Percentiles rank a stretch among this genome's conserved stretches.
phyloP scores from a whole-genome alignment of 2,329 filamentous ascomycete genomes.

The Macroventuria anomochaeta region DNA sequence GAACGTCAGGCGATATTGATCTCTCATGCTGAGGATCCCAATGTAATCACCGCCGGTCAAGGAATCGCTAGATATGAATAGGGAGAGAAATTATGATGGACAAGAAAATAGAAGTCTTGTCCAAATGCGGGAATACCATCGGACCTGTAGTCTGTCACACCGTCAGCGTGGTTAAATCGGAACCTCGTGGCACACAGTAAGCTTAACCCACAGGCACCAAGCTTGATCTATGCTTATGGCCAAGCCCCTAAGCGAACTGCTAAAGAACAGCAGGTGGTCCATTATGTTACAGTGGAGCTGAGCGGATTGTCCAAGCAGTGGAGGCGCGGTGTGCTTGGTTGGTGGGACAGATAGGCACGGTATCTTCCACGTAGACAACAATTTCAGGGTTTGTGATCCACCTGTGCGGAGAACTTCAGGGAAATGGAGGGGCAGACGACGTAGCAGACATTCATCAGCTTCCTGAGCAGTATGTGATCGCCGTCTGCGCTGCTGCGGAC shows the following conservation, averaged over 20 bases:
- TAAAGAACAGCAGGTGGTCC: constrained; percentile 25
- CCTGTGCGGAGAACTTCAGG: constrained; percentile 4
- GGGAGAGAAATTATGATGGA: neutral
- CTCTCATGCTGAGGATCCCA: constrained; percentile 5
- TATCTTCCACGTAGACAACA: constrained; percentile 26
- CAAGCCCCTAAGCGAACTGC: constrained; percentile 32
- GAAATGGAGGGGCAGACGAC: constrained; percentile 1
- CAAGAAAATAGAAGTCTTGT: constrained; percentile 3
- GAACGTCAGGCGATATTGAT: constrained; percentile 7
- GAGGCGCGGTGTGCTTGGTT: constrained; percentile 22
- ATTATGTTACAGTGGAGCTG: constrained; percentile 45
- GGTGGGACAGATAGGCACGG: constrained; percentile 18
- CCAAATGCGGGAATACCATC: constrained; percentile 1
- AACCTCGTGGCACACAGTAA: constrained; percentile 42
- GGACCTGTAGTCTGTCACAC: constrained; percentile 6
- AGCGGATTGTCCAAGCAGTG: constrained; percentile 38
- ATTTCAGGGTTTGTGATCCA: constrained; percentile 2
- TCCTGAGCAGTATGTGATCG: constrained; percentile 6
- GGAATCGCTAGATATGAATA: neutral
- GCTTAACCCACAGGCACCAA: constrained; percentile 43
- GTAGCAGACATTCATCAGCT: constrained; percentile 10
- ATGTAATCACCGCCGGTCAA: constrained; percentile 8
- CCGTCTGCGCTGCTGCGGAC: neutral
- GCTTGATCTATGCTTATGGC: constrained; percentile 36
- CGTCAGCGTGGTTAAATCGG: constrained; percentile 29